A percentile compares a stretch with the other conserved stretches of the same genome.
phyloP scores from a whole-genome alignment of 805 yeast species.

The Ogataea minuta region DNA sequence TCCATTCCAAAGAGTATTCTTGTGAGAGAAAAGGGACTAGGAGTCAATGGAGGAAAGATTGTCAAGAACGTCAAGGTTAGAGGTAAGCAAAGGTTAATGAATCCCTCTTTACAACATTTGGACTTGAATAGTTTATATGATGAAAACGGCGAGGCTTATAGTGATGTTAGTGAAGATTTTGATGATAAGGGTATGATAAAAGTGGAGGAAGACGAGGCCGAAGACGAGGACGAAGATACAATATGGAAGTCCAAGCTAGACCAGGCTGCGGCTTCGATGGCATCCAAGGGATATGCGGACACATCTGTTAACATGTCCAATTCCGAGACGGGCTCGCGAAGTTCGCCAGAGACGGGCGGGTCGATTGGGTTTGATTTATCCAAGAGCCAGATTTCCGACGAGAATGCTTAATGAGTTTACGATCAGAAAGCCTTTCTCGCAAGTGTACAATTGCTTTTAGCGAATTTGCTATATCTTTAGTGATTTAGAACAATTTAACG shows the following conservation, averaged over 20 bases:
- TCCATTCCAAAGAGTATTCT: constrained; percentile 17
- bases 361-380: constrained; percentile 8
- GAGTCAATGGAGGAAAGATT: constrained; percentile 16
- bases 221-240: constrained; percentile 1
- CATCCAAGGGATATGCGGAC: constrained; percentile 8
- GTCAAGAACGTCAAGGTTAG: constrained; percentile 19
- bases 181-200: constrained; percentile 44
- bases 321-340: constrained; percentile 17
- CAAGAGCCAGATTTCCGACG: constrained; percentile 16
- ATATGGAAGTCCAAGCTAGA: constrained; percentile 8
- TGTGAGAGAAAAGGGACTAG: constrained; percentile 13
- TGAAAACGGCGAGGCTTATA: constrained; percentile 19
- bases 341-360: constrained; percentile 11
- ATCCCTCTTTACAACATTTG: constrained; percentile 28
- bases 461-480: background rate
- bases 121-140: constrained; percentile 24
- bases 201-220: constrained; percentile 21
- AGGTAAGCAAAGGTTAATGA: constrained; percentile 24
- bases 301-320: constrained; percentile 4
- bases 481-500: background rate
- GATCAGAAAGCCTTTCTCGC: background rate
- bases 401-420: constrained; percentile 9
- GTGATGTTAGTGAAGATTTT: constrained; percentile 16
- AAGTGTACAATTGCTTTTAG: constrained; percentile 5
- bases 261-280: constrained; percentile 3